Percentiles rank a stretch among this genome's conserved stretches.
Evolutionary conservation across 176 grass and related monocot species (phyloP).

Genomic region (Pontederia crassipes): DNA sequence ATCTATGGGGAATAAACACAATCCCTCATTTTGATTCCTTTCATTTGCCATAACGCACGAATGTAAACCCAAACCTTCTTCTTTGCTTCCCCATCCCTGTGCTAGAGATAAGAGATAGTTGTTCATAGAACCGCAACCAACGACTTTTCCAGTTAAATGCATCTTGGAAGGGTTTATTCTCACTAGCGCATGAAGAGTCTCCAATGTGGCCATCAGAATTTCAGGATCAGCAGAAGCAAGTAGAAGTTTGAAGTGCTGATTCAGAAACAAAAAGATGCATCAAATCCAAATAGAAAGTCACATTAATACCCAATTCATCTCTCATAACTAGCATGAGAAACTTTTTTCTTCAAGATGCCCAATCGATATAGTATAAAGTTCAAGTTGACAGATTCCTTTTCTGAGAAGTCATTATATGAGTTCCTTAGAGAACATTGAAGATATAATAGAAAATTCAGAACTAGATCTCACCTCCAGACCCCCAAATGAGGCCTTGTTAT

Average conservation of each 20-base stretch:
- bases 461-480: constrained; percentile 69
- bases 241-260: constrained; percentile 85
- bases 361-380: too few relatives aligned
- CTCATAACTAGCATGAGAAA: not conserved
- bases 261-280: constrained; percentile 16
- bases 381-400: too few relatives aligned
- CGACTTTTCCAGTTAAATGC: constrained; percentile 85
- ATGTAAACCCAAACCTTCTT: constrained; percentile 90
- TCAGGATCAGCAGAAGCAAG: constrained; percentile 88
- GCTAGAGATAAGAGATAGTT: constrained; percentile 79
- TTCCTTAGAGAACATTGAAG: too few relatives aligned
- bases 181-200: constrained; percentile 75
- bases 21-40: constrained; percentile 52
- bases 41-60: constrained; percentile 95
- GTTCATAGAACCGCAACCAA: constrained; percentile 71
- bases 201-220: constrained; percentile 79
- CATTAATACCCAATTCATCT: not conserved
- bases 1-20: constrained; percentile 64
- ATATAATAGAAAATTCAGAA: not conserved
- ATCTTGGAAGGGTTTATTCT: constrained; percentile 96
- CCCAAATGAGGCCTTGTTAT: constrained; percentile 71
- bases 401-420: too few relatives aligned
- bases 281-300: not conserved
- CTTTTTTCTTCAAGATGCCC: too few relatives aligned
- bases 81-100: constrained; percentile 98